Base-by-base conservation (phyloP, 2,329 filamentous ascomycete species). In the Neocucurbitaria cava region DNA sequence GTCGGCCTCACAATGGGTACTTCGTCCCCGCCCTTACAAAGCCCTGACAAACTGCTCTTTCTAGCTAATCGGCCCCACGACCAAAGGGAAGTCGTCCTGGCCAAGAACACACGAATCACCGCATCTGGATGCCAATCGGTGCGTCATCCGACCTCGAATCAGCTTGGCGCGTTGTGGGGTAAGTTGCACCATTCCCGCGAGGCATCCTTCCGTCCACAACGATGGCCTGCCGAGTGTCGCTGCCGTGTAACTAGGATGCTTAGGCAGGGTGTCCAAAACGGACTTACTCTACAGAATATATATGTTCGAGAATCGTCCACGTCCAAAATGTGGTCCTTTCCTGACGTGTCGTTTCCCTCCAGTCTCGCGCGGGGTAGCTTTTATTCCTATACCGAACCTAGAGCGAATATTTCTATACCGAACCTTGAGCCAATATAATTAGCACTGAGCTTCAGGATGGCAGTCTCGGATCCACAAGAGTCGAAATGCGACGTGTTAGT, bases 401-500 rank as follows among this genome's bases (percentile, higher is more conserved):
- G 38, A 40, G 5, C 38, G 11, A 35, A 31, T 6, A 31, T n/a
- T n/a, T n/a, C n/a, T 4, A 39, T 21, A 21, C 20, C 35, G n/a
- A 38, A 5, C 36, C 18, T 9, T 39, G 36, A 39, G n/a, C 36
- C 5, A 31, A 31, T 6, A 31, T n/a, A 26, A n/a, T 9, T n/a
- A 24, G 38, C 18, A 33, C 36, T 10, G 56, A n/a, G 11, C 67
- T 67, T 63, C 33, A 59, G 11, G 6, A 73, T 72, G 70, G 52
- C 67, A 8, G 58, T 51, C 8, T 38, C 58, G 11, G 62, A 61
- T 7, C 46, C 50, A 11, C 23, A 46, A 5, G 70, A 73, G 45
- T 73, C 73, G 2, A 72, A 64, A 58, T 76, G 73, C 61, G 72
- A 76, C 50, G 71, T 76, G 72, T 73, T 43, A 48, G 71, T 65